Base-by-base conservation (phyloP, 2,329 filamentous ascomycete genomes). In the Xylariaceae sp. region DNA sequence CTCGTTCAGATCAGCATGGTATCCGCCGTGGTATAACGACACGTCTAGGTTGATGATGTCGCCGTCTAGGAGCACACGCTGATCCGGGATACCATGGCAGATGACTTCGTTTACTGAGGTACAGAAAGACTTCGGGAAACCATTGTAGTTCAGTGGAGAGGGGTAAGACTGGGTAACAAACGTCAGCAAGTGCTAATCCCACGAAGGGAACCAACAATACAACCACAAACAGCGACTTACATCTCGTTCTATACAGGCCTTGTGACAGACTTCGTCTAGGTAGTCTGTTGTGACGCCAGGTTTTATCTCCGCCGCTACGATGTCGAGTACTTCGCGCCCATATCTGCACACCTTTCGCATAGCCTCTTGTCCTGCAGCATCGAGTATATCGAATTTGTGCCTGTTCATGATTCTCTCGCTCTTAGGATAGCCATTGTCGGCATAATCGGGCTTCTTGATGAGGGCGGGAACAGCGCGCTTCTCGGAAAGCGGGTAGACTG, bases 41-140 rank as follows among this genome's bases (percentile, higher is more conserved):
- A 98, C 87, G 56, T 98, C 93, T 52, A 98, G 89, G 69, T 98
- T 98, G 59, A 98, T 71, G 51, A 98, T 97, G 59, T 98, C 93
- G 48, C 93, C 93, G 54, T 98, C 91, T 49, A 89, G 68, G 1
- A 98, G 76, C 7, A 86, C 74, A 41, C 93, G 81, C 63, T 95
- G 82, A 60, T 98, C 93, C 13, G 93, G 93, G 50, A 98, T 98
- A 39, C 93, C 93, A 73, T 98, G 93, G 72, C 93, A 98, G 64
- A 98, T 97, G 50, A 95, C 87, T 68, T 98, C 93, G 72, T 98
- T 98, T 37, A 87, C 70, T 3, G 91, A 97, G 3, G 91, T 97
- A 68, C 93, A 98, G 48, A 96, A 87, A 0, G 93, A 98, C 71
- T 98, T 98, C 51, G 93, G 93, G 68, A 97, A 98, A 65, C 90